Percentiles rank a stretch among this genome's conserved stretches.
Conservation (phyloP, 2,329 filamentous ascomycete species). For the Talaromyces islandicus region DNA sequence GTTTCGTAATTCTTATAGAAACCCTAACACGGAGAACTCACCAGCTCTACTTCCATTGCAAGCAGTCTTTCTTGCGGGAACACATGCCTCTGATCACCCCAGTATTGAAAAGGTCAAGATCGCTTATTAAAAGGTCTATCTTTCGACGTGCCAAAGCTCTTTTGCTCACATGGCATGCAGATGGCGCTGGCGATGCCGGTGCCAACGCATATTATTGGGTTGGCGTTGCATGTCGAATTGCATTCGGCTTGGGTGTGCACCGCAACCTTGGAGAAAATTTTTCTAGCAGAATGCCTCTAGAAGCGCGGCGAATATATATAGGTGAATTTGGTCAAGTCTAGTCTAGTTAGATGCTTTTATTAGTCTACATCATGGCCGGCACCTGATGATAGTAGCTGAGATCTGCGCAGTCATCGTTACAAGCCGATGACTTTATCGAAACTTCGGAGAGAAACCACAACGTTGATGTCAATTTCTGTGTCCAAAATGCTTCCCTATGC, state of each 20-base stretch:
- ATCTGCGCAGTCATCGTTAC: background rate
- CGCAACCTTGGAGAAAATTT: background rate
- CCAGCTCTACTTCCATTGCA: background rate
- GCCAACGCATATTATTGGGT: background rate
- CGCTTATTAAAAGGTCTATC: background rate
- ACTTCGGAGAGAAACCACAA: background rate
- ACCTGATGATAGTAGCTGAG: background rate
- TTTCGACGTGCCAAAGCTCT: constrained; percentile 1
- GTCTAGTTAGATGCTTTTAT: background rate
- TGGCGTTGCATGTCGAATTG: constrained; percentile 1
- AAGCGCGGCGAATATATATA: background rate
- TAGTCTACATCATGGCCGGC: background rate
- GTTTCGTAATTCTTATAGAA: background rate
- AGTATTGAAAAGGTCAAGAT: background rate
- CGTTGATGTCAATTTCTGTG: background rate
- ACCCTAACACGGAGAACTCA: background rate
- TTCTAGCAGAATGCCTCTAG: background rate
- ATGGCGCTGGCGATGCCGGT: background rate
- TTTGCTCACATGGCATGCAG: background rate
- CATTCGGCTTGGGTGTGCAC: constrained; percentile 1
- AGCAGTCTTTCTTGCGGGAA: background rate
- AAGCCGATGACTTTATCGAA: background rate
- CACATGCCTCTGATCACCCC: background rate
- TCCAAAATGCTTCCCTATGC: background rate
- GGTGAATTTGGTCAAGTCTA: background rate